A percentile compares a stretch with the other conserved stretches of the same genome.
Conservation (phyloP, 2,329 filamentous ascomycete species). For the Paraconiothyrium sp. region DNA sequence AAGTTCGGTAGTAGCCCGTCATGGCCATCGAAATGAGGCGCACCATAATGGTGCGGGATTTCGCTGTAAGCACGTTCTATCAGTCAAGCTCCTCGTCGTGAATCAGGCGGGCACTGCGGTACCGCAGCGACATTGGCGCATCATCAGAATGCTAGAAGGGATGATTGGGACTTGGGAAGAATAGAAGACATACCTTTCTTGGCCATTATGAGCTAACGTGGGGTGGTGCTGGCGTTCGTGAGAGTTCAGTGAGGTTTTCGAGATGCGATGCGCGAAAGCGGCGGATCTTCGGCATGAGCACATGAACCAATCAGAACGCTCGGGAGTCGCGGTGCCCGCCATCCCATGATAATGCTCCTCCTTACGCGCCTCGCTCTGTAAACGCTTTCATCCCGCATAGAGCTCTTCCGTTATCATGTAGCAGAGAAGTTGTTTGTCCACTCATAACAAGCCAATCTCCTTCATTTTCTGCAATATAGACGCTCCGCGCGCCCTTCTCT, state of each 20-base stretch:
- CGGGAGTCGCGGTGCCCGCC: constrained; percentile 1
- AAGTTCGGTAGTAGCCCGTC: constrained; percentile 96
- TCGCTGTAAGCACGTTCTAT: constrained; percentile 64
- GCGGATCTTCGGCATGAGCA: constrained; percentile 27
- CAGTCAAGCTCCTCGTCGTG: constrained; percentile 22
- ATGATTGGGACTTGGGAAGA: neutral
- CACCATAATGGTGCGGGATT: constrained; percentile 91
- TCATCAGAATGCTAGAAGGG: too few species aligned
- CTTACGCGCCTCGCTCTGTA: too few species aligned
- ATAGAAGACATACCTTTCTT: constrained; percentile 42
- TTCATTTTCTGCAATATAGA: too few species aligned
- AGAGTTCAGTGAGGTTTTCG: constrained; percentile 32
- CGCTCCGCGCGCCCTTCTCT: too few species aligned
- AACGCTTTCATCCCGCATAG: too few species aligned
- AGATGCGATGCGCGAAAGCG: constrained; percentile 22
- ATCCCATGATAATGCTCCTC: too few species aligned
- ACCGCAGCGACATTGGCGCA: neutral
- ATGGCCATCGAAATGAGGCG: constrained; percentile 98
- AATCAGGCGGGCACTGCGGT: neutral
- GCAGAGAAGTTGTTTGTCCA: too few species aligned
- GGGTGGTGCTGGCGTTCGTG: constrained; percentile 25
- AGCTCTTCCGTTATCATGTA: too few species aligned
- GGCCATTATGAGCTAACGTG: constrained; percentile 38
- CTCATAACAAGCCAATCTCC: too few species aligned
- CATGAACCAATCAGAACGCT: constrained; percentile 30